Evolutionary conservation across 1,284 basidiomycete genomes (phyloP), one percentile per base, ranked within the genome.

Genomic region (Irpex lacteus): DNA sequence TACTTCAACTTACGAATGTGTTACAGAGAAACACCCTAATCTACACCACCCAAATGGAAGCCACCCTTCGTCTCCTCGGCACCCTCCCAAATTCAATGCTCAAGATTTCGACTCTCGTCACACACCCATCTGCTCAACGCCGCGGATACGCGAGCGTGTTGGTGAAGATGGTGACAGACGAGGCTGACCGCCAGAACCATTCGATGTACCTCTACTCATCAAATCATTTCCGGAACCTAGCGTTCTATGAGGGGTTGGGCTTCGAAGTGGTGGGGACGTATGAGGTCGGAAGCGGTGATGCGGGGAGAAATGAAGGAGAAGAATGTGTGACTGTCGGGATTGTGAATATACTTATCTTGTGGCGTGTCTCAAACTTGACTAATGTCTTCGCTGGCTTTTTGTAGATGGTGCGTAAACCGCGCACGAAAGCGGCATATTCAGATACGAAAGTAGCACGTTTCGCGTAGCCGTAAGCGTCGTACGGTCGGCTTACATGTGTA

Each of bases 61-160:
- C 52, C 18, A 32, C 52, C 18, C 5, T 1, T 6, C 50, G 21
- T 19, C 5, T 8, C 37, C n/a, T 62, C 6, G 60, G 60, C 6
- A 53, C 9, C 18, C 32, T 3, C 0, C 8, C 26, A 18, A 26
- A 57, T 15, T 52, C 55, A 13, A 62, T 62, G 60, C 15, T 44
- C 13, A n/a, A 18, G 5, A 52, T 62, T 4, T 19, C 32, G 3
- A 32, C 60, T 9, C 19, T 62, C 21, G 26, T 47, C 1, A 62
- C 61, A 9, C 9, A 19, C 7, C 38, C 37, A 34, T 37, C 40
- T 0, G n/a, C 26, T 4, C 61, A 56, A 19, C 11, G 44, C 13
- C 26, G 38, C 11, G 61, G 61, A 9, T 62, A 62, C 55, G 61
- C 61, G 11, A 47, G 38, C 11, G 18, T 44, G 37, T 32, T 62